Conservation (phyloP, 148 eudicot genomes). For the Suaeda aralocaspica region DNA sequence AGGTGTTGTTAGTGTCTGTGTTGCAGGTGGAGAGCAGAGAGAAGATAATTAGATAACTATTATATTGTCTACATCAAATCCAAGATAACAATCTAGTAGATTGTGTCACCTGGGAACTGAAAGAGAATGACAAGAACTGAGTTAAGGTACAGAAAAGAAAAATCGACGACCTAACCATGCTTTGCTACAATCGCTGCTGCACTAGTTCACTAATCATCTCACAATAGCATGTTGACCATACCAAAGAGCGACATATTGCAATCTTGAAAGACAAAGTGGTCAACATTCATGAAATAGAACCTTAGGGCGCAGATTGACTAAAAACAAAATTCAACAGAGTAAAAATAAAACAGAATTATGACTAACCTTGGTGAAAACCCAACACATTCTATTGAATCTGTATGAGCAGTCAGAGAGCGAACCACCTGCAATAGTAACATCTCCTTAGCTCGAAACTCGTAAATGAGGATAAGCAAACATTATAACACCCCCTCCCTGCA, state of each 20-base stretch:
- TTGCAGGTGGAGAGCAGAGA: too few relatives aligned
- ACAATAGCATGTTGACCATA: neutral
- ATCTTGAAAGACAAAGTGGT: neutral
- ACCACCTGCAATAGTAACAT: slow-evolving; percentile 58
- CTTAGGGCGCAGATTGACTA: neutral
- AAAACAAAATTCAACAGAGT: too few relatives aligned
- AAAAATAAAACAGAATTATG: neutral
- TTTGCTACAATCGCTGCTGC: neutral
- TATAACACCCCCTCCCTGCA: too few relatives aligned
- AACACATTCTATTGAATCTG: slow-evolving; percentile 79
- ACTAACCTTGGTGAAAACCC: slow-evolving; percentile 62
- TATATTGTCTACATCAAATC: too few relatives aligned
- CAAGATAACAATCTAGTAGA: too few relatives aligned
- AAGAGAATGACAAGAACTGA: too few relatives aligned
- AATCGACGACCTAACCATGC: too few relatives aligned
- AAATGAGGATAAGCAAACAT: neutral
- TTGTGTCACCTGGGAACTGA: too few relatives aligned
- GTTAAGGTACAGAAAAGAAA: too few relatives aligned
- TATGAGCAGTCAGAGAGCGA: slow-evolving; percentile 58
- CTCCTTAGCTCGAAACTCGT: slow-evolving; percentile 2
- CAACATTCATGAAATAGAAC: neutral
- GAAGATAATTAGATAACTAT: too few relatives aligned
- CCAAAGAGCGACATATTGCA: neutral
- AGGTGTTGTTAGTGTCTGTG: too few relatives aligned
- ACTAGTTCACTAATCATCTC: neutral